Base-by-base conservation (phyloP, 805 yeast genomes). In the Nakazawaea peltata region DNA sequence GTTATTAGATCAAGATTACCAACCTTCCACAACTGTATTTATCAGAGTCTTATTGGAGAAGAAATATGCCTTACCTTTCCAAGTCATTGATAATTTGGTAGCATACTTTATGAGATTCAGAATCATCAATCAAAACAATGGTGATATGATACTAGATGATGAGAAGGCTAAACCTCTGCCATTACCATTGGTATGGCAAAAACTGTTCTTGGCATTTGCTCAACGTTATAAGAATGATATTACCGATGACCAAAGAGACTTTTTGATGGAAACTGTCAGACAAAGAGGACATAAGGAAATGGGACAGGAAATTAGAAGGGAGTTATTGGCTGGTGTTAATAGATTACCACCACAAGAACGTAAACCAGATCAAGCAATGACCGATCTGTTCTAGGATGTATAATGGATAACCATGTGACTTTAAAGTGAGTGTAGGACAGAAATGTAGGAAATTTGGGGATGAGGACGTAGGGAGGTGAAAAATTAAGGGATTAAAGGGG, bases 161-260 rank as follows among this genome's bases (percentile, higher is more conserved):
- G 64, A 55, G 29, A 60, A 59, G 14, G 57, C 65, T 33, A 52
- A 46, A 28, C 51, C 65, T n/a, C 77, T 81, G 18, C 72, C 71
- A 33, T 68, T 92, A 53, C 97, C 98, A 6, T 83, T 92, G 13
- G 90, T 90, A 25, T 92, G 98, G 97, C 97, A 94, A 57, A 94
- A 90, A 57, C 90, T 97, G 2, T 82, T 92, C 53, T 67, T 92
- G 39, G 81, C 92, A 2, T 92, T 92, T 64, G 95, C 97, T 24
- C 97, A 88, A 63, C 72, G 96, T 44, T 92, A 92, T 56, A 92
- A 90, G 58, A 90, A 92, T 53, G 98, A 92, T 66, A 85, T 92
- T 40, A 92, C 98, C n/a, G 95, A 86, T 49, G 99, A 92, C 55
- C 99, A 92, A 67, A 74, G 96, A 55, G 98, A 92, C 49, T 86